Conservation (phyloP, 192 early-diverging fungal genomes). For the Coemansia sp. region DNA sequence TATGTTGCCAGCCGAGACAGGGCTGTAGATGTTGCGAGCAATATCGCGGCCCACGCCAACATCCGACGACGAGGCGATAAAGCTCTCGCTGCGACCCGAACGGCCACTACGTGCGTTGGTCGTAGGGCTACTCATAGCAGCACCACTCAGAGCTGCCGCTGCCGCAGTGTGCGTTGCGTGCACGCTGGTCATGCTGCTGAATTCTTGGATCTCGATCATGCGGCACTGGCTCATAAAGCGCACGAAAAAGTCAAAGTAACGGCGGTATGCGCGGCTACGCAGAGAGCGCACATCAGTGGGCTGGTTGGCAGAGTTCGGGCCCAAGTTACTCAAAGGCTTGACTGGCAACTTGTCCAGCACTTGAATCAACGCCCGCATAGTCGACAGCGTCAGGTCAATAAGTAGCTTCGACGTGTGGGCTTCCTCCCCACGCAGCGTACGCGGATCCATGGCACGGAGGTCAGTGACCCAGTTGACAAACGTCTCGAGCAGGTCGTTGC, state of each 20-base stretch:
- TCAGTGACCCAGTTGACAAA: constrained; percentile 56
- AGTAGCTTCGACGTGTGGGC: constrained; percentile 43
- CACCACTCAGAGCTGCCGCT: constrained; percentile 1
- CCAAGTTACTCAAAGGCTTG: constrained; percentile 40
- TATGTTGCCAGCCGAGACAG: constrained; percentile 6
- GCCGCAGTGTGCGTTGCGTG: constrained; percentile 45
- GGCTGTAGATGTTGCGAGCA: constrained; percentile 52
- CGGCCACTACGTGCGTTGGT: constrained; percentile 16
- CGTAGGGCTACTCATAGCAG: not conserved
- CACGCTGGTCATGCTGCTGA: constrained; percentile 53
- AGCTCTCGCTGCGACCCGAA: constrained; percentile 47
- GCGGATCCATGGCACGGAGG: constrained; percentile 53
- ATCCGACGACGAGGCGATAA: constrained; percentile 39
- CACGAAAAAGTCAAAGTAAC: constrained; percentile 58
- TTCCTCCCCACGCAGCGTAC: constrained; percentile 43
- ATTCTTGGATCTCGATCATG: constrained; percentile 55
- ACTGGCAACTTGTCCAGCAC: constrained; percentile 51
- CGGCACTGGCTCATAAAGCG: constrained; percentile 57
- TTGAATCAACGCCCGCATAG: constrained; percentile 47
- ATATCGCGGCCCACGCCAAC: constrained; percentile 52
- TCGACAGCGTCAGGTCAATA: constrained; percentile 39
- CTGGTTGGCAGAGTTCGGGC: constrained; percentile 18
- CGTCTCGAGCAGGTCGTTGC: constrained; percentile 51
- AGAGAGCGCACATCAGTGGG: constrained; percentile 43
- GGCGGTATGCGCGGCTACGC: constrained; percentile 45